Conservation (phyloP, 148 eudicot species). For the Vaccinium corymbosum region DNA sequence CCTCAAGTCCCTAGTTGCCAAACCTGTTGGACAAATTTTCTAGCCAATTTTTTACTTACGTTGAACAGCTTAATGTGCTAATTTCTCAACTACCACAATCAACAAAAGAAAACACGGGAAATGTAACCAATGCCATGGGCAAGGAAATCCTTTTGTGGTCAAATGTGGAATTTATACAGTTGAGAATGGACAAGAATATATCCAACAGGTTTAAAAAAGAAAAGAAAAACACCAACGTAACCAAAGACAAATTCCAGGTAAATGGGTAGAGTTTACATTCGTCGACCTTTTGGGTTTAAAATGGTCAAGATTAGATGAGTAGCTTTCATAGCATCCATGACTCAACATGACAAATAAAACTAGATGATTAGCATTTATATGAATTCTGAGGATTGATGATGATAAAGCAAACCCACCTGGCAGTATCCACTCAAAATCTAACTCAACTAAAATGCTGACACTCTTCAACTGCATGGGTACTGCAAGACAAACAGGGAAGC, state of each 20-base stretch:
- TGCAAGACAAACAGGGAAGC: conserved; percentile 13
- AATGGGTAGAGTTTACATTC: neutral
- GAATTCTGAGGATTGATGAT: neutral
- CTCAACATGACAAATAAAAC: neutral
- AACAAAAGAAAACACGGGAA: neutral
- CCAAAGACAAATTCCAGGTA: neutral
- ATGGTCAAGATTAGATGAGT: neutral
- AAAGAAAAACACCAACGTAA: neutral
- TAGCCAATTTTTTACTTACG: neutral
- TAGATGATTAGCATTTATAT: too few relatives aligned
- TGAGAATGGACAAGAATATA: neutral
- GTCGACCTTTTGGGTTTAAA: neutral
- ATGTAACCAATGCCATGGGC: neutral
- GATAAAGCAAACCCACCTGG: conserved; percentile 30
- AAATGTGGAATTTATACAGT: neutral
- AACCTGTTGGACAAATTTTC: neutral
- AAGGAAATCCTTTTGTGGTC: neutral
- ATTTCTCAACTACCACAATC: neutral
- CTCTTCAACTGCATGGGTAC: conserved; percentile 41
- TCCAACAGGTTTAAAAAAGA: neutral
- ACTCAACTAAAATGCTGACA: conserved; percentile 33
- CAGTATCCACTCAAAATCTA: conserved; percentile 55
- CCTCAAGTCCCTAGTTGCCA: neutral
- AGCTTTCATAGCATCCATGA: conserved; percentile 3
- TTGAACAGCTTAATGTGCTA: neutral